Evolutionary conservation across 345 rosid genomes (phyloP).

Genomic region (Populus simonii): DNA sequence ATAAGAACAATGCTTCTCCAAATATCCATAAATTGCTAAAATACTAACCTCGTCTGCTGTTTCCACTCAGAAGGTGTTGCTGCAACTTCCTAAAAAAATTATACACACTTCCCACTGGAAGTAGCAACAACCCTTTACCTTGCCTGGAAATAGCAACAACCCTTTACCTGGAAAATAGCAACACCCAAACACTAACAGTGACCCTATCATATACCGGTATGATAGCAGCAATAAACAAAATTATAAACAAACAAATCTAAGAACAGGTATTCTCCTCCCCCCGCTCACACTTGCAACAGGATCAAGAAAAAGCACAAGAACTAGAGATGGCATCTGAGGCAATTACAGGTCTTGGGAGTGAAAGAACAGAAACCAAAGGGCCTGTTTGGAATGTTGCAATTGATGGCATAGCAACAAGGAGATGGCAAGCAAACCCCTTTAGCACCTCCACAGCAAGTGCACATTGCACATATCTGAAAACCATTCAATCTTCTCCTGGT

Average conservation of each 20-base stretch:
- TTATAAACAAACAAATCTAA: conserved; percentile 52
- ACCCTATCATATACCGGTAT: not conserved
- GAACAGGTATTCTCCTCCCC: conserved; percentile 47
- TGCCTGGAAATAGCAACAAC: conserved; percentile 34
- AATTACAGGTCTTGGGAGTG: conserved; percentile 94
- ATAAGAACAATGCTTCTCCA: conserved; percentile 23
- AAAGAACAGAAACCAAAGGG: conserved; percentile 97
- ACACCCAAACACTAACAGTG: conserved; percentile 17
- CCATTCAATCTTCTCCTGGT: conserved; percentile 78
- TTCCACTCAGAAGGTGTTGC: conserved; percentile 1
- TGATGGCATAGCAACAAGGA: conserved; percentile 95
- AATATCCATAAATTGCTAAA: conserved; percentile 22
- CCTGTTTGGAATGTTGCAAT: conserved; percentile 93
- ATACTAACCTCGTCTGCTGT: conserved; percentile 12
- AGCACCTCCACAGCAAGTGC: conserved; percentile 95
- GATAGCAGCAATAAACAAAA: conserved; percentile 20
- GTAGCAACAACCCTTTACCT: conserved; percentile 23
- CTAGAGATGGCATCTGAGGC: conserved; percentile 85
- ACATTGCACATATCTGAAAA: conserved; percentile 84
- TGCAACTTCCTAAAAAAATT: conserved; percentile 24
- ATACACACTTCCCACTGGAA: conserved; percentile 37
- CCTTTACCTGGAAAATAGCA: conserved; percentile 36
- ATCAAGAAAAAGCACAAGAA: conserved; percentile 19
- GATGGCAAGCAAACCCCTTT: conserved; percentile 75
- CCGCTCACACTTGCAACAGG: conserved; percentile 39